Conservation (phyloP, 345 rosid genomes). For the Brassica napus region DNA sequence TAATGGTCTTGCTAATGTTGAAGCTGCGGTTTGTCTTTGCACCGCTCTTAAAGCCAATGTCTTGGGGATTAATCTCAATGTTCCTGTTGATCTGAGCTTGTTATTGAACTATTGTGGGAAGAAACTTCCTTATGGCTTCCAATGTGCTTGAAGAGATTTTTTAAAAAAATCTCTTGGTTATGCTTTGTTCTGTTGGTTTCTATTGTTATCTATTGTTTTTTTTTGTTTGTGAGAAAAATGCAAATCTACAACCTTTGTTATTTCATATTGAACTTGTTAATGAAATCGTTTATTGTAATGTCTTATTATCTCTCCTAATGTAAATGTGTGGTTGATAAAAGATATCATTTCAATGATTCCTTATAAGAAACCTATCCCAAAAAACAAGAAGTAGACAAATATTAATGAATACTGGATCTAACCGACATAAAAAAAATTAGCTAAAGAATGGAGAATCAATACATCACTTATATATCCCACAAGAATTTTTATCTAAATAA, state of each 20-base stretch:
- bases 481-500: too few species aligned
- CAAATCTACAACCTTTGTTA: constrained; percentile 1
- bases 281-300: background rate
- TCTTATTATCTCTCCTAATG: background rate
- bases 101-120: constrained; percentile 69
- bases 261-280: constrained; percentile 5
- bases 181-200: constrained; percentile 3
- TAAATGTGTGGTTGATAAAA: background rate
- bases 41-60: constrained; percentile 70
- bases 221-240: background rate
- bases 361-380: background rate
- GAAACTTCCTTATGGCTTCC: constrained; percentile 63
- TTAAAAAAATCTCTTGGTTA: constrained; percentile 9
- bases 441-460: too few species aligned
- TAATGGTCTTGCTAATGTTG: constrained; percentile 55
- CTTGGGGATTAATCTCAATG: constrained; percentile 57
- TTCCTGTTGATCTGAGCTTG: constrained; percentile 62
- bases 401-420: background rate
- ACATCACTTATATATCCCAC: too few species aligned
- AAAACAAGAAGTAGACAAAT: background rate
- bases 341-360: background rate
- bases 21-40: constrained; percentile 84
- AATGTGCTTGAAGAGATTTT: constrained; percentile 45
- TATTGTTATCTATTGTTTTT: background rate
- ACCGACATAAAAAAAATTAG: background rate